Percentiles rank a stretch among this genome's conserved stretches.
Conservation (phyloP, 2,329 filamentous ascomycete genomes). For the Seiridium unicorne region DNA sequence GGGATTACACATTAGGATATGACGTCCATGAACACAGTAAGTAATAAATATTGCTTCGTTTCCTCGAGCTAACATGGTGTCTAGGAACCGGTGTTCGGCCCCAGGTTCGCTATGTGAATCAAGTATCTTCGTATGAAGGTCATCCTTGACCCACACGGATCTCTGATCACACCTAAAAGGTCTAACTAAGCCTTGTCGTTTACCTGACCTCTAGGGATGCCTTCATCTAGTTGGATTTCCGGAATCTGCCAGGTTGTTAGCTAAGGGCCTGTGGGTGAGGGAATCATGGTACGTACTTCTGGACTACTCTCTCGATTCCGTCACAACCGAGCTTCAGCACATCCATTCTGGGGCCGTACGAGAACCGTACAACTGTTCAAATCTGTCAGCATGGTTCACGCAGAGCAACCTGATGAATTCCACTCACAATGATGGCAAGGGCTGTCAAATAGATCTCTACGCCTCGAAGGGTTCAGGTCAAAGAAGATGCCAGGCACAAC, state of each 20-base stretch:
- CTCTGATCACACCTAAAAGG: no score
- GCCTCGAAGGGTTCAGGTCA: slow-evolving; percentile 86
- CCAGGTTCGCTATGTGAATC: no score
- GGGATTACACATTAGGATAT: no score
- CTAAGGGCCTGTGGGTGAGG: neutral
- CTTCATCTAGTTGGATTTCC: neutral
- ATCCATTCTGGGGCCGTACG: slow-evolving; percentile 81
- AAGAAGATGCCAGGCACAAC: slow-evolving; percentile 98
- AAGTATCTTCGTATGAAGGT: no score
- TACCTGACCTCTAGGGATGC: neutral
- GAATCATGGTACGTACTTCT: slow-evolving; percentile 49
- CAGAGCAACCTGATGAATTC: neutral
- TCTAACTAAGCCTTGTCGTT: neutral
- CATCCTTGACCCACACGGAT: no score
- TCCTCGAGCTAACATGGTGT: no score
- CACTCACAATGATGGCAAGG: slow-evolving; percentile 78
- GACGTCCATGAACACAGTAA: no score
- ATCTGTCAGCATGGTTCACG: slow-evolving; percentile 11
- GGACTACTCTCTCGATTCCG: slow-evolving; percentile 79
- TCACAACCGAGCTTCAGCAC: slow-evolving; percentile 76
- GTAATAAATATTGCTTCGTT: no score
- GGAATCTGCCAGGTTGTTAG: neutral
- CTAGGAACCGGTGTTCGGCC: no score
- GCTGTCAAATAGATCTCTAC: slow-evolving; percentile 88
- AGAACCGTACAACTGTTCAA: slow-evolving; percentile 66